Evolutionary conservation across 208 protist genomes (phyloP), one percentile per base, ranked within the genome.

Genomic region (Crithidia mellificae): DNA sequence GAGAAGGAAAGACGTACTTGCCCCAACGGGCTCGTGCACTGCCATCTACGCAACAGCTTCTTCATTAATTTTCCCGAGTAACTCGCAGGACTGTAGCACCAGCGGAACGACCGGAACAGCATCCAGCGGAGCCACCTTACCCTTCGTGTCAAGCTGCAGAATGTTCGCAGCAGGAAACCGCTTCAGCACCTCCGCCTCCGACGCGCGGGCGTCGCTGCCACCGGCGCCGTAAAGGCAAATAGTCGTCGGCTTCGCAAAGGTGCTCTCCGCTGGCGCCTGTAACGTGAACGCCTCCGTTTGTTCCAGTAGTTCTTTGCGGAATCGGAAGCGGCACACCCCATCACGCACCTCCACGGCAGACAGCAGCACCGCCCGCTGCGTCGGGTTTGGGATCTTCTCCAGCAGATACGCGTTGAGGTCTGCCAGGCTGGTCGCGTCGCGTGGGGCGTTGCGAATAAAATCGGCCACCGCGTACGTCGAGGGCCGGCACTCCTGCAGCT

Each of bases 341-440:
- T 78, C 44, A 12, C 38, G 51, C 39, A 80, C 63, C 67, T 91
- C 83, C 19, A 71, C 78, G 12, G 53, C 62, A 20, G 83, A 74
- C n/a, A 93, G 72, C 32, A 93, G 56, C 4, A 80, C 44, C 7
- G 86, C 81, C 22, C 86, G 74, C 34, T 95, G 84, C 2, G 72
- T 54, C 12, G 62, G 55, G 62, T 80, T 80, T 4, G 79, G 70
- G 5, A 88, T 50, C 65, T 80, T 75, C 7, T 36, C 54, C 39
- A 52, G 25, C 14, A 95, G 63, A 39, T 83, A 74, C 15, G 49
- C 49, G 58, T 91, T 85, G 19, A 93, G n/a, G 6, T 77, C 77
- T 7, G 46, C 27, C 17, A 92, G n/a, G 0, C 61, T 67, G 4
- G 51, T 32, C 2, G 73, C 63, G 1, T 66, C 62, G n/a, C 41